A percentile compares a stretch with the other conserved stretches of the same genome.
Conservation (phyloP, 148 eudicot species). For the Spergularia marina region DNA sequence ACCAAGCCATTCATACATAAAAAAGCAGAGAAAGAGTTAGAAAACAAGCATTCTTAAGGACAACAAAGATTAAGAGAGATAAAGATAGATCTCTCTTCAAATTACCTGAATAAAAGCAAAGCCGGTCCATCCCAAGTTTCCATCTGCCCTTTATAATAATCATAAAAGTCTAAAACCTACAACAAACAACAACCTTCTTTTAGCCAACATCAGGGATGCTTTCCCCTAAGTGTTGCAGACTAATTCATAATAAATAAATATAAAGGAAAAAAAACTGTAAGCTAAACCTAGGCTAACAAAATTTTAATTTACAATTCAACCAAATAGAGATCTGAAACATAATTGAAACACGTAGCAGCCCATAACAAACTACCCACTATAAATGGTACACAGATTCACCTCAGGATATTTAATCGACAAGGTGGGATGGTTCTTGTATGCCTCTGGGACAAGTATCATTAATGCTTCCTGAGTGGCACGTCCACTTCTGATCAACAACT, state of each 20-base stretch:
- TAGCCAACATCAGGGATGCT: constrained; percentile 11
- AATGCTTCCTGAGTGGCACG: constrained; percentile 89
- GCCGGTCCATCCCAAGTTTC: constrained; percentile 99
- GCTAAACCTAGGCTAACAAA: background rate
- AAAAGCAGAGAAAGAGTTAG: background rate
- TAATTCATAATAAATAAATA: background rate
- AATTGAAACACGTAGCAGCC: background rate
- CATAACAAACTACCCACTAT: background rate
- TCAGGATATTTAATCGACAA: constrained; percentile 86
- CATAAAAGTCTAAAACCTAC: constrained; percentile 83
- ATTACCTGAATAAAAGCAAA: constrained; percentile 90
- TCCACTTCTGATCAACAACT: constrained; percentile 96
- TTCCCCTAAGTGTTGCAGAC: background rate
- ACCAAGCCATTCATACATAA: background rate
- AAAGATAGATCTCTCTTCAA: constrained; percentile 1
- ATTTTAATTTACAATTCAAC: background rate
- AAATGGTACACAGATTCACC: constrained; percentile 37
- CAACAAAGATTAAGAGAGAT: background rate
- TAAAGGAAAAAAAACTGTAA: no score
- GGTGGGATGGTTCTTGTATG: constrained; percentile 95
- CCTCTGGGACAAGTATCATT: constrained; percentile 99
- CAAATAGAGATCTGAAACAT: background rate
- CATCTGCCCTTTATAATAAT: constrained; percentile 99
- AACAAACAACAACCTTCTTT: constrained; percentile 18
- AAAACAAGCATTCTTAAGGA: constrained; percentile 4